These are phyloP conservation scores for Camillea tinctor DNA, from an alignment of 2,329 filamentous ascomycete species.

Conservation along the genomic window DNA sequence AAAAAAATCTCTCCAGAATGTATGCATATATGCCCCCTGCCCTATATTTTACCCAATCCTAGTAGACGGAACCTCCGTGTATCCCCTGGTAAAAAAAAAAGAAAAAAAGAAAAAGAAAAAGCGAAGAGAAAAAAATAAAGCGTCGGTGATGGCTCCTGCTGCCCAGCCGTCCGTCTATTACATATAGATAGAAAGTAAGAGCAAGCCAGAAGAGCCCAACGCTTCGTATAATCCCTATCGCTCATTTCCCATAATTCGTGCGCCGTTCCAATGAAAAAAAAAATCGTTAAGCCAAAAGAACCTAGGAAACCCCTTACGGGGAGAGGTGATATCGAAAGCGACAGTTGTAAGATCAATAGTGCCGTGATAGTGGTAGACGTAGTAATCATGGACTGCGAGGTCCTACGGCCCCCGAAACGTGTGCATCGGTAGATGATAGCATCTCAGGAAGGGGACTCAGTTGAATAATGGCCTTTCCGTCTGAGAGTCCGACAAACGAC, in stretches of 20 bases:
- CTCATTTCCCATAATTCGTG: not conserved
- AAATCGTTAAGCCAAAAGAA: not conserved
- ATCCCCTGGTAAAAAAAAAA: not conserved
- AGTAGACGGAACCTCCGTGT: not conserved
- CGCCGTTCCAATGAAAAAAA: not conserved
- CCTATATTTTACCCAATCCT: not conserved
- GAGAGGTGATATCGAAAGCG: not conserved
- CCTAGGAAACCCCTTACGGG: not conserved
- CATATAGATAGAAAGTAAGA: not conserved
- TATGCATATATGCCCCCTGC: not conserved
- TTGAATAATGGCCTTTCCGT: constrained; percentile 21
- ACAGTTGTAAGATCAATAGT: not conserved
- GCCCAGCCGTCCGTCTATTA: not conserved
- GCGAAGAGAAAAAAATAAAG: not conserved
- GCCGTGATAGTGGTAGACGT: not conserved
- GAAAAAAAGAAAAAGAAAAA: too few species aligned
- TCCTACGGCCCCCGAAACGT: not conserved
- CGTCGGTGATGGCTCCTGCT: not conserved
- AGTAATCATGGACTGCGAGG: not conserved
- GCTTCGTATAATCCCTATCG: not conserved
- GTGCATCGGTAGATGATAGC: not conserved
- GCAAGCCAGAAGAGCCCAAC: not conserved
- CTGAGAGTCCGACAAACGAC: constrained; percentile 18
- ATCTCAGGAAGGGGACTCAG: constrained; percentile 11
- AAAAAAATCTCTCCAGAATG: too few species aligned